Evolutionary conservation across 202 grass and related monocot species (phyloP).

Genomic region (Setaria italica): DNA sequence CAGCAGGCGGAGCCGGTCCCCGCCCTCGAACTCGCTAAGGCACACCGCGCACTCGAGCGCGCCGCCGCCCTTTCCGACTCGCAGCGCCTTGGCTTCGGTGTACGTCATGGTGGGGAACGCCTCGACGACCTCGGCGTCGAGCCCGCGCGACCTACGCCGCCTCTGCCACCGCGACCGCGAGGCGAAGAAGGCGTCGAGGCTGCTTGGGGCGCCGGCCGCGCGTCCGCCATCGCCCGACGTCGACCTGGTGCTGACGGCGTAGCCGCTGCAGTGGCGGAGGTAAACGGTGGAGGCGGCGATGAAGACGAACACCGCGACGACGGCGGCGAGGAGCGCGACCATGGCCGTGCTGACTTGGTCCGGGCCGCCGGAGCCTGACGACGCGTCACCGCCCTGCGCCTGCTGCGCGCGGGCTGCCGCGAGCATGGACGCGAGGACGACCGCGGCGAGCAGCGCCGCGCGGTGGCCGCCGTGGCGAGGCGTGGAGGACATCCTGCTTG

Average conservation of each 20-base stretch:
- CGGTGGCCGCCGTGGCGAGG: not conserved
- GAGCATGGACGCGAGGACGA: conserved; percentile 31
- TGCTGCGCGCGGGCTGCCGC: conserved; percentile 39
- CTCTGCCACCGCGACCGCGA: conserved; percentile 39
- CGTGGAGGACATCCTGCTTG: not conserved
- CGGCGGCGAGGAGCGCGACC: conserved; percentile 57
- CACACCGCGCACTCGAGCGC: conserved; percentile 91
- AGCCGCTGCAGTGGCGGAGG: conserved; percentile 62
- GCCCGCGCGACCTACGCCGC: conserved; percentile 39
- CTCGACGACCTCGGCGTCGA: conserved; percentile 61
- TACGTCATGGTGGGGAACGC: conserved; percentile 81
- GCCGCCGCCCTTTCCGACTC: conserved; percentile 46
- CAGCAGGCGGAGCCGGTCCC: conserved; percentile 65
- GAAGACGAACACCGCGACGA: conserved; percentile 61
- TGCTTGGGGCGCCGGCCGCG: not conserved
- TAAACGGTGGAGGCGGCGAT: conserved; percentile 63
- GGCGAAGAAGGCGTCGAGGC: not conserved
- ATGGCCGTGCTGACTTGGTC: conserved; percentile 56
- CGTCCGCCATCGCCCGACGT: too few species aligned
- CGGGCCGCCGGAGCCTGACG: not conserved
- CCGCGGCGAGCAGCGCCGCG: conserved; percentile 31
- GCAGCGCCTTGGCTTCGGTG: conserved; percentile 70
- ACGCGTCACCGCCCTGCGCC: not conserved
- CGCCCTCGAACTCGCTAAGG: conserved; percentile 91
- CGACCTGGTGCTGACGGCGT: not conserved